Base-by-base conservation (phyloP, 1,284 basidiomycete species). In the Sporisorium exsertum region DNA sequence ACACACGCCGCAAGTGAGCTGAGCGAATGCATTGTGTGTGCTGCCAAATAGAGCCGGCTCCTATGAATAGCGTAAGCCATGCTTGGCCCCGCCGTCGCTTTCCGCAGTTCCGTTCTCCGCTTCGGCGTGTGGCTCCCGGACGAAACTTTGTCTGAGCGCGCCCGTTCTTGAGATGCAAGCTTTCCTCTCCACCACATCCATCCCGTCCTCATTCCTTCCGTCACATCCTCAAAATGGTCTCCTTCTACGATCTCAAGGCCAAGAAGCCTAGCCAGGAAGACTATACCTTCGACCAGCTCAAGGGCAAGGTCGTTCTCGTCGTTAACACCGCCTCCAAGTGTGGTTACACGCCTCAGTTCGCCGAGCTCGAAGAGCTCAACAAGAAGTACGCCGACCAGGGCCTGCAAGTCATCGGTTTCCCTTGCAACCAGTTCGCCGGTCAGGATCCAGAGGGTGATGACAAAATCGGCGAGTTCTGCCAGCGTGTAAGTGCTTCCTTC, bases 371-470 rank as follows among this genome's bases (percentile, higher is more conserved):
- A 87, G 88, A 87, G 8, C 87, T 97, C 37, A 90, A 95, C 86
- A 90, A 94, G 77, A 93, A 94, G 86, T 91, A 94, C 88, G 91
- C 92, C 78, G 91, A 91, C 63, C 88, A 89, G 67, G 92, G 88
- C 18, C 89, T 96, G 59, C 88, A 91, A 66, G 90, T 95, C 78
- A 88, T 96, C 64, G 94, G 94, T 2, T 95, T 95, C 88, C 94
- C 94, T 33, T 95, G 91, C 88, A 95, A 96, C 86, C 94, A 95
- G 88, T 93, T 93, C 64, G 87, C 79, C 10, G 61, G 65, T 49
- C 84, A 85, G 71, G 82, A 84, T 50, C 84, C 84, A 13, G 83
- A 68, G 18, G 62, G 78, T 42, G 82, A 84, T 53, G 81, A 84
- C 5, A 65, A 64, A 26, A 84, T 84, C 40, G 72, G 72, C 40